phyloP scores from a whole-genome alignment of 352 stramenopile genomes.

The Lagenidium sp. region DNA sequence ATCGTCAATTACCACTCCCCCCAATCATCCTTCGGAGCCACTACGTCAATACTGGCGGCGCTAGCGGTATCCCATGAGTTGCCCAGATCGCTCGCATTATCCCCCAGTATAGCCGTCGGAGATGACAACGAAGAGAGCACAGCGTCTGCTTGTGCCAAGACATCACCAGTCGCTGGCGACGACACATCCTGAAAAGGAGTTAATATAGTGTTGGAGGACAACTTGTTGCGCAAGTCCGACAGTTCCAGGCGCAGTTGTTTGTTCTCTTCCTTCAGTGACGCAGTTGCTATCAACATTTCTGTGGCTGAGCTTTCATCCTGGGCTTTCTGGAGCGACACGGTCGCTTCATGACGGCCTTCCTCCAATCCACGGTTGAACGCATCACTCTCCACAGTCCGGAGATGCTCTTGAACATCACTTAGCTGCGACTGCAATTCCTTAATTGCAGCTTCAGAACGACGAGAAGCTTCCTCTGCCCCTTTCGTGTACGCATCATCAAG shows the following conservation, averaged over 20 bases:
- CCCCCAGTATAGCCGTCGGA: background rate
- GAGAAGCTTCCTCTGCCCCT: background rate
- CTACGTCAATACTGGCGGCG: too few species aligned
- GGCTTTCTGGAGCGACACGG: too few species aligned
- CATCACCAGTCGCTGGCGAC: slow-evolving; percentile 1
- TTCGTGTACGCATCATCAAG: slow-evolving; percentile 1
- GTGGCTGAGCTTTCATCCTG: too few species aligned
- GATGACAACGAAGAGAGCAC: slow-evolving; percentile 13
- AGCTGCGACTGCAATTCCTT: background rate
- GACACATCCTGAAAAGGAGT: background rate
- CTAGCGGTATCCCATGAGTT: too few species aligned
- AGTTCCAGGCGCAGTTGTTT: slow-evolving; percentile 34
- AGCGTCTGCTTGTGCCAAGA: slow-evolving; percentile 16
- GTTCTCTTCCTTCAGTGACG: slow-evolving; percentile 29
- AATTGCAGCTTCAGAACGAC: background rate
- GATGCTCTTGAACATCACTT: too few species aligned
- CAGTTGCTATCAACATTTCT: too few species aligned
- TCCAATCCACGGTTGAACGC: too few species aligned
- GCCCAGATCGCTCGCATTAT: too few species aligned
- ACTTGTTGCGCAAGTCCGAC: slow-evolving; percentile 23
- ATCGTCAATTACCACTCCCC: slow-evolving; percentile 59
- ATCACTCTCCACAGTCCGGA: too few species aligned
- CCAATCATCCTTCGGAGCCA: slow-evolving; percentile 47
- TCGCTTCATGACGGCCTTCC: too few species aligned
- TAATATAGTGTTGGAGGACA: too few species aligned